Base-by-base conservation (phyloP, 805 yeast species). In the Yamadazyma insecticola region DNA sequence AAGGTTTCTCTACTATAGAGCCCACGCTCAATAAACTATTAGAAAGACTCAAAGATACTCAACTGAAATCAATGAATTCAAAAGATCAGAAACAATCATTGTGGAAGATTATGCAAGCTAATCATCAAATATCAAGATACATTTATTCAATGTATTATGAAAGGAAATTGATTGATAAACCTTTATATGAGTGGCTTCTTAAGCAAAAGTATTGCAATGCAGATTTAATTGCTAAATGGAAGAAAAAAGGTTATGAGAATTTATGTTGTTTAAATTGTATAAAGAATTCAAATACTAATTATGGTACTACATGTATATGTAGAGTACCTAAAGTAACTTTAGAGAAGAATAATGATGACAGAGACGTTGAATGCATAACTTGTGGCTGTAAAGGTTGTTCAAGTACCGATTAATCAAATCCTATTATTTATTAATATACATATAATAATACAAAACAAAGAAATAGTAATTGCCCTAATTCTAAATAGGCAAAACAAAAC, bases 341-440 rank as follows among this genome's bases (percentile, higher is more conserved):
- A 56, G 60, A 47, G 19, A 51, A 45, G 17, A 47, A 53, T 16
- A 36, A 47, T 29, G 55, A 56, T 4, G 55, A 47, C 2, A 46
- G 39, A 25, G 38, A 36, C 5, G 49, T 72, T 10, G 72, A 78
- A 42, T 86, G 94, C 53, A 68, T 81, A 5, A 82, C 79, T 18
- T 86, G 95, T 63, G 96, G 96, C 0, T 86, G 96, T 47, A 62
- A 70, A 38, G 95, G 95, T 5, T 86, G 96, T 51, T 74, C 90
- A 2, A 81, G 88, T 47, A 69, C 76, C 13, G 92, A 83, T 50
- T 84, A 49, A 55, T 7, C 21, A 7, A 7, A 22, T 8, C n/a
- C 8, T 19, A 19, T 19, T 19, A 19, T 19, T 19, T 21, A 25
- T 14, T 10, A 28, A 10, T 9, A 12, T 28, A 28, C 37, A 33